Percentiles rank a stretch among this genome's conserved stretches.
These are phyloP conservation scores for Camellia oleifera DNA, from an alignment of 179 eudicot genomes.

Conservation along the genomic window DNA sequence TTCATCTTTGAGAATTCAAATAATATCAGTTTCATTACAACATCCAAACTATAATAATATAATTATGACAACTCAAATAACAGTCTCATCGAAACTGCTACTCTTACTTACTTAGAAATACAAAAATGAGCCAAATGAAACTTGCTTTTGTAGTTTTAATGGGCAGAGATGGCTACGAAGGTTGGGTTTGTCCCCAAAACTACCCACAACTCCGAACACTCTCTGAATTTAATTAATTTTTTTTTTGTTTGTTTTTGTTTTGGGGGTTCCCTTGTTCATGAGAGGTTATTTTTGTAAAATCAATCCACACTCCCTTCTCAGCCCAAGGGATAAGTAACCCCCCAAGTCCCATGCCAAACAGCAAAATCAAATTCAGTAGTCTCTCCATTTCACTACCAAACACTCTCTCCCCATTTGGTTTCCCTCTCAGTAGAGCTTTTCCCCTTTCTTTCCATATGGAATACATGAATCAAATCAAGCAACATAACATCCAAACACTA, in stretches of 20 bases:
- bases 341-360: neutral
- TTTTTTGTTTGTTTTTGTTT: too few species aligned
- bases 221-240: neutral
- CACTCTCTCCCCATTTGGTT: neutral
- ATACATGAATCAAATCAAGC: slow-evolving; percentile 14
- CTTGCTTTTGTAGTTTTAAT: too few species aligned
- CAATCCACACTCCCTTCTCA: neutral
- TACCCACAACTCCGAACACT: neutral
- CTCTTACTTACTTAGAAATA: too few species aligned
- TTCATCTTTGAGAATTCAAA: too few species aligned
- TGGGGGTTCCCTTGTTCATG: neutral
- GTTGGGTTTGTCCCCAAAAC: slow-evolving; percentile 6
- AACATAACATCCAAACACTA: neutral
- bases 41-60: too few species aligned
- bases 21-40: too few species aligned
- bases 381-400: neutral
- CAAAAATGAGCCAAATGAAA: too few species aligned
- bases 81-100: too few species aligned
- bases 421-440: neutral
- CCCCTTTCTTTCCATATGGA: neutral
- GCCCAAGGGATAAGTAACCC: neutral
- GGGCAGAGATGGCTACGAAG: too few species aligned
- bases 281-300: slow-evolving; percentile 10
- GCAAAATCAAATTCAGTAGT: neutral
- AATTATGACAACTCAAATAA: too few species aligned